Percentiles rank a stretch among this genome's conserved stretches.
These are phyloP conservation scores for Neurospora sp. DNA, from an alignment of 495 filamentous ascomycete species.

Conservation along the genomic window DNA sequence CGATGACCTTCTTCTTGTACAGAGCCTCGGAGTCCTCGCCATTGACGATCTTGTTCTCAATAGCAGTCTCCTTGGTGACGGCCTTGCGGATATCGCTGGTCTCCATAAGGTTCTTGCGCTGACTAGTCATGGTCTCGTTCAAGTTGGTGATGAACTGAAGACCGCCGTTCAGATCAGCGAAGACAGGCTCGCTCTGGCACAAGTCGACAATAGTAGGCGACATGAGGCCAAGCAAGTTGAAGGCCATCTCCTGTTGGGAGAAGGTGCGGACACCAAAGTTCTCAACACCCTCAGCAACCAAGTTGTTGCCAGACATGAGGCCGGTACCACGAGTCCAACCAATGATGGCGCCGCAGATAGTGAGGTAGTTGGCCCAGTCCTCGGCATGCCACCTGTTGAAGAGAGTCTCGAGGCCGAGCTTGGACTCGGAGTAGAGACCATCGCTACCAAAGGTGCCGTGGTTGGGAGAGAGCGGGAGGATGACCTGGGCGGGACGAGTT, in stretches of 20 bases:
- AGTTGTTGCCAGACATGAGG: conserved; percentile 96
- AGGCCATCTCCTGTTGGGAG: conserved; percentile 98
- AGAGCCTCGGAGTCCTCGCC: conserved; percentile 83
- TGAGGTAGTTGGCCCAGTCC: conserved; percentile 95
- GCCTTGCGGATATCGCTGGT: conserved; percentile 88
- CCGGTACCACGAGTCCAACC: conserved; percentile 98
- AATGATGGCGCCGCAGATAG: conserved; percentile 96
- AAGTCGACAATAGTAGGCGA: conserved; percentile 87
- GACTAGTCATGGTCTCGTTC: conserved; percentile 83
- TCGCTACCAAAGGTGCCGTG: conserved; percentile 98
- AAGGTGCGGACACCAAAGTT: conserved; percentile 95
- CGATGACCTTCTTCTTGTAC: conserved; percentile 87
- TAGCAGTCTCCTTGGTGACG: conserved; percentile 88
- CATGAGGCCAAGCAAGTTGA: conserved; percentile 97
- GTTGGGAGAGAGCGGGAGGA: conserved; percentile 92
- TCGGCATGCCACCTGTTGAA: conserved; percentile 99
- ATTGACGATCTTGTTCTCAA: conserved; percentile 96
- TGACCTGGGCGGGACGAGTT: conserved; percentile 91
- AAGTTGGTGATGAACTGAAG: conserved; percentile 95
- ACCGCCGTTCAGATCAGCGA: conserved; percentile 93
- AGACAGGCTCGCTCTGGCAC: conserved; percentile 91
- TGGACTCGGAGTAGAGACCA: conserved; percentile 96
- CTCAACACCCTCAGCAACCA: conserved; percentile 94
- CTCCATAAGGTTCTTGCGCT: conserved; percentile 86
- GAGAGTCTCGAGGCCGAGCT: conserved; percentile 89